These are phyloP conservation scores for Aspergillus felis DNA, from an alignment of 2,329 filamentous ascomycete genomes.

Conservation along the genomic window DNA sequence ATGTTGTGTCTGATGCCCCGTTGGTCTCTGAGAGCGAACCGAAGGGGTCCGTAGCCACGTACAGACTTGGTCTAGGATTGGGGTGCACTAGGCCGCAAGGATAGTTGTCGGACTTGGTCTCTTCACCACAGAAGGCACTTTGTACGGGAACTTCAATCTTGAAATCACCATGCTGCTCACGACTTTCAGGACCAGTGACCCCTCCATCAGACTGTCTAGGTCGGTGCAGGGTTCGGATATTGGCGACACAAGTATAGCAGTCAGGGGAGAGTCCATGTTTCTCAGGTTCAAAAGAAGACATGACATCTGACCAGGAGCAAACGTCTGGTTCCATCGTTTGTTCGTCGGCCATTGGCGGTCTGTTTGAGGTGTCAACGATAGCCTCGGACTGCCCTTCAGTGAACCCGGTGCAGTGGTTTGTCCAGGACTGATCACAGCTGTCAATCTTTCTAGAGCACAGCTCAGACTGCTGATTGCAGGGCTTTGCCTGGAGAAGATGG, in stretches of 20 bases:
- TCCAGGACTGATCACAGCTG: conserved; percentile 2
- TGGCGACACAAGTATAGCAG: background rate
- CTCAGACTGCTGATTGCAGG: conserved; percentile 2
- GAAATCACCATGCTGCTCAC: background rate
- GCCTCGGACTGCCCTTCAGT: conserved; percentile 1
- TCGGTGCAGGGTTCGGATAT: background rate
- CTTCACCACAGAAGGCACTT: background rate
- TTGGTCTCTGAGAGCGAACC: conserved; percentile 8
- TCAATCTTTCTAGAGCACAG: background rate
- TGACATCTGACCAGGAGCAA: conserved; percentile 5
- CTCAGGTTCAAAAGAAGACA: conserved; percentile 2
- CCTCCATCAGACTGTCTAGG: background rate
- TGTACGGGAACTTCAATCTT: background rate
- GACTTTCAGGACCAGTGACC: background rate
- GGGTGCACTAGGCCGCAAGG: conserved; percentile 11
- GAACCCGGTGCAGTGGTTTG: conserved; percentile 2
- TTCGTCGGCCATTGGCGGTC: background rate
- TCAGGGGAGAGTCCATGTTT: background rate
- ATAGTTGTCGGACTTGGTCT: background rate
- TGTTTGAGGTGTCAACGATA: conserved; percentile 4
- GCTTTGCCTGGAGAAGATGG: background rate
- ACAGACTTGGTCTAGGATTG: conserved; percentile 3
- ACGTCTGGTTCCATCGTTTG: conserved; percentile 1
- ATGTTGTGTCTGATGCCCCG: conserved; percentile 7
- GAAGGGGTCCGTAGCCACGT: conserved; percentile 6